Conservation (phyloP, 2,329 filamentous ascomycete genomes). For the Plenodomus biglobosus region DNA sequence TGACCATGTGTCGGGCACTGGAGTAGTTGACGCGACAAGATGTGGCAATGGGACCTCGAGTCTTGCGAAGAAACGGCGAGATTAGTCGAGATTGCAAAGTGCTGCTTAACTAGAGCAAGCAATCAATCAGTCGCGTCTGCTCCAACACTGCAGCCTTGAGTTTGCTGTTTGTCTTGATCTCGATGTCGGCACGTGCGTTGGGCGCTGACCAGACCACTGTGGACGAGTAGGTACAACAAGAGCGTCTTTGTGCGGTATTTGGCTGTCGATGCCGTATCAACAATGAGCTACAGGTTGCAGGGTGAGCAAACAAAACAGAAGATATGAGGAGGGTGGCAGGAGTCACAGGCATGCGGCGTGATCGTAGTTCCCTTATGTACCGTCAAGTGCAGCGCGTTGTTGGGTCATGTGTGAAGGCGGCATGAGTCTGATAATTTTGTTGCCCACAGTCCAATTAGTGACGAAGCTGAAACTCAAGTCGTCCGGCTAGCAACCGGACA, state of each 20-base stretch:
- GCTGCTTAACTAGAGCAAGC: constrained; percentile 13
- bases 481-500: constrained; percentile 32
- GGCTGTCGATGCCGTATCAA: not conserved
- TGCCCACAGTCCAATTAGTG: constrained; percentile 37
- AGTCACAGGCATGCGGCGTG: constrained; percentile 16
- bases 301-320: not conserved
- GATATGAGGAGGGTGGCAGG: not conserved
- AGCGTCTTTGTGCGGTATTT: constrained; percentile 19
- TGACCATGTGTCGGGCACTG: constrained; percentile 23
- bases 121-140: constrained; percentile 11
- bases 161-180: constrained; percentile 15
- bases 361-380: constrained; percentile 35
- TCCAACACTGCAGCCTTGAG: constrained; percentile 11
- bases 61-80: not conserved
- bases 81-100: constrained; percentile 28
- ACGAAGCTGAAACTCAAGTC: constrained; percentile 40
- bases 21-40: constrained; percentile 8
- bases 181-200: constrained; percentile 21
- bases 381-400: constrained; percentile 22
- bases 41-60: constrained; percentile 2
- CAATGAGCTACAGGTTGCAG: not conserved
- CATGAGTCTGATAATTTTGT: constrained; percentile 35
- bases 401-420: constrained; percentile 45
- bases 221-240: no score
- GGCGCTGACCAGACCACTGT: constrained; percentile 29